Conservation (phyloP, 2,329 filamentous ascomycete genomes). For the Arthrobotrys conoides region DNA sequence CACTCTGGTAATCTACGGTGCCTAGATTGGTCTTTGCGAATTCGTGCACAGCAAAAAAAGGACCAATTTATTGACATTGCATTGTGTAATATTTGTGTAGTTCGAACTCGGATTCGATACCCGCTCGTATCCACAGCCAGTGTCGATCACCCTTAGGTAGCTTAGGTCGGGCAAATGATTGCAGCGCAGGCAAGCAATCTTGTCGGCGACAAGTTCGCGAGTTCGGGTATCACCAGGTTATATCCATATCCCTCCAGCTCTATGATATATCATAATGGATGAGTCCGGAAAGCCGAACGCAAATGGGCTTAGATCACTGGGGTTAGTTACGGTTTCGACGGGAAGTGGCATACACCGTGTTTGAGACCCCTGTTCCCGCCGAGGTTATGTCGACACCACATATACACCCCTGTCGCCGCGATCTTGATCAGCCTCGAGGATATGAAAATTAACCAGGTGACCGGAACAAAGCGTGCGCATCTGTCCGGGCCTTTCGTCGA, state of each 20-base stretch:
- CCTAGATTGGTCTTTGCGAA: neutral
- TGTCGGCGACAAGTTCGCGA: constrained; percentile 39
- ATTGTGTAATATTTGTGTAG: constrained; percentile 1
- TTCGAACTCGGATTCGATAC: constrained; percentile 14
- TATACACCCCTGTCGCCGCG: constrained; percentile 6
- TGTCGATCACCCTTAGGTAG: neutral
- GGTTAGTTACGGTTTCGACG: constrained; percentile 14
- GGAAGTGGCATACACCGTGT: constrained; percentile 42
- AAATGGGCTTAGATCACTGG: constrained; percentile 5
- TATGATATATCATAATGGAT: neutral
- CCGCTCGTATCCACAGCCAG: neutral
- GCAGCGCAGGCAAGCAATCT: constrained; percentile 22
- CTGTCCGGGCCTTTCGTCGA: neutral
- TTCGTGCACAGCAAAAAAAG: neutral
- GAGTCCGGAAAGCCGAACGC: neutral
- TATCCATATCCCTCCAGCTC: no score
- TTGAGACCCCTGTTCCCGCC: constrained; percentile 33
- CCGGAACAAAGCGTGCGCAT: constrained; percentile 19
- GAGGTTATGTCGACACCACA: constrained; percentile 25
- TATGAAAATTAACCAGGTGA: constrained; percentile 11
- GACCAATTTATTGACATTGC: neutral
- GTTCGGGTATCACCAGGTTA: constrained; percentile 39
- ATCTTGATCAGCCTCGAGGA: constrained; percentile 16
- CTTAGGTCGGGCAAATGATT: neutral
- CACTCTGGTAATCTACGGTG: neutral